Percentiles rank a stretch among this genome's conserved stretches.
Evolutionary conservation across 1,284 basidiomycete species (phyloP).

Genomic region (Cutaneotrichosporon cavernicola): DNA sequence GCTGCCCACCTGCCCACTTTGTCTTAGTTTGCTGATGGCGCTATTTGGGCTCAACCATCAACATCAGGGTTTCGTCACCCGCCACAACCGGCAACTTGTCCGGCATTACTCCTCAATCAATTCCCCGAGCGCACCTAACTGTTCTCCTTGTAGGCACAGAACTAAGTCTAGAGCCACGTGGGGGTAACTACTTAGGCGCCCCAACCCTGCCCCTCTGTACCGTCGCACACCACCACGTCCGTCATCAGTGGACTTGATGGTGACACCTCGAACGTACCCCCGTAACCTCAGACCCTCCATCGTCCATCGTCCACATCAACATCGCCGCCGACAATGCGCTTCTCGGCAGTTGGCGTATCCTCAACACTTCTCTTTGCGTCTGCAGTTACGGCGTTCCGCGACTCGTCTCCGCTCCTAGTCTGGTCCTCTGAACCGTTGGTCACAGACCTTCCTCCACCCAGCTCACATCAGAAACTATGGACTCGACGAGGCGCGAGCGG

Average conservation of each 20-base stretch:
- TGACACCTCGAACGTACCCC: neutral
- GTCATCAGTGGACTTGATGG: neutral
- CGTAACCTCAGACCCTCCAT: neutral
- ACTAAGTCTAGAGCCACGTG: neutral
- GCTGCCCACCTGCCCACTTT: no score
- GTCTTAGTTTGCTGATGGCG: no score
- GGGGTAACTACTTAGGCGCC: neutral
- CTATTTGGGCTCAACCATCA: neutral
- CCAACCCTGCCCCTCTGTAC: neutral
- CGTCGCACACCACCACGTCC: neutral
- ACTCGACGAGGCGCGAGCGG: slow-evolving; percentile 31
- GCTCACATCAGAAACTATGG: slow-evolving; percentile 32
- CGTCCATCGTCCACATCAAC: slow-evolving; percentile 2
- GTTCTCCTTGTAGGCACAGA: neutral
- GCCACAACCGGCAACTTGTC: neutral
- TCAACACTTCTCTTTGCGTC: slow-evolving; percentile 31
- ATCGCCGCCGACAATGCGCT: slow-evolving; percentile 29
- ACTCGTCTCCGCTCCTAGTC: slow-evolving; percentile 46
- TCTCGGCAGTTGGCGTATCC: slow-evolving; percentile 28
- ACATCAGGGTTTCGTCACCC: neutral
- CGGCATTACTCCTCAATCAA: neutral
- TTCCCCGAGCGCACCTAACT: neutral
- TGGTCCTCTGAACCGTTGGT: slow-evolving; percentile 47
- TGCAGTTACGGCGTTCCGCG: slow-evolving; percentile 37
- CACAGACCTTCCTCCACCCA: neutral